Evolutionary conservation across 495 filamentous ascomycete species (phyloP).

Genomic region (Immersiella caudata): DNA sequence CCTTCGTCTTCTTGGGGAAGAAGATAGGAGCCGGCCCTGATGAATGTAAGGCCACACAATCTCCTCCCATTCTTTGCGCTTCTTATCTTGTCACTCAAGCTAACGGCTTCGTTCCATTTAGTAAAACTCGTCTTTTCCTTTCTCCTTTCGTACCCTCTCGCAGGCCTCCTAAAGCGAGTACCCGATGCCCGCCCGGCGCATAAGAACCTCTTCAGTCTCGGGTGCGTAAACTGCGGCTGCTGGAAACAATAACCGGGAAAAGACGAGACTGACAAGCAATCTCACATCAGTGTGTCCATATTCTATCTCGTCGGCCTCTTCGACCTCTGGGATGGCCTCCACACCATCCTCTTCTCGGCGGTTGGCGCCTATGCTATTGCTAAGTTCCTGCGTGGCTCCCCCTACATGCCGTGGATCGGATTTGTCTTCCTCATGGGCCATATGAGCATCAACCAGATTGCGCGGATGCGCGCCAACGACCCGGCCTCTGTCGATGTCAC

Average conservation of each 20-base stretch:
- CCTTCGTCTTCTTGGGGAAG: constrained; percentile 68
- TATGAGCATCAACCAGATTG: constrained; percentile 87
- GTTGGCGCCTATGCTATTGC: constrained; percentile 82
- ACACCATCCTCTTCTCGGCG: constrained; percentile 77
- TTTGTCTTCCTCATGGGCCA: constrained; percentile 96
- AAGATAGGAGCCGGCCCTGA: constrained; percentile 78
- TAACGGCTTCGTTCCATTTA: constrained; percentile 44
- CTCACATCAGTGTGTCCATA: constrained; percentile 56
- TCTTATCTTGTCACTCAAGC: constrained; percentile 8
- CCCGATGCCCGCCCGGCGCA: constrained; percentile 81
- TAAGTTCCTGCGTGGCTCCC: constrained; percentile 75
- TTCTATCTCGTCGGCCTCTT: constrained; percentile 97
- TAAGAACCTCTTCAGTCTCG: constrained; percentile 88
- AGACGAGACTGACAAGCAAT: constrained; percentile 13
- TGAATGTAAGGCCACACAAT: constrained; percentile 63
- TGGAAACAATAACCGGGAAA: not conserved
- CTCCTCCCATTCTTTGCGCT: not conserved
- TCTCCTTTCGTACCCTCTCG: constrained; percentile 89
- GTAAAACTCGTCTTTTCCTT: constrained; percentile 94
- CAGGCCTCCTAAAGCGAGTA: constrained; percentile 84
- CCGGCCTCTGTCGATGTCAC: constrained; percentile 80
- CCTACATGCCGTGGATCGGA: constrained; percentile 97
- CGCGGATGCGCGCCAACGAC: constrained; percentile 70
- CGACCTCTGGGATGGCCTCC: constrained; percentile 85
- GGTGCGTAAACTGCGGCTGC: constrained; percentile 48